Evolutionary conservation across 2,329 filamentous ascomycete genomes (phyloP), one percentile per base, ranked within the genome.

Genomic region (Aspergillus sp.): DNA sequence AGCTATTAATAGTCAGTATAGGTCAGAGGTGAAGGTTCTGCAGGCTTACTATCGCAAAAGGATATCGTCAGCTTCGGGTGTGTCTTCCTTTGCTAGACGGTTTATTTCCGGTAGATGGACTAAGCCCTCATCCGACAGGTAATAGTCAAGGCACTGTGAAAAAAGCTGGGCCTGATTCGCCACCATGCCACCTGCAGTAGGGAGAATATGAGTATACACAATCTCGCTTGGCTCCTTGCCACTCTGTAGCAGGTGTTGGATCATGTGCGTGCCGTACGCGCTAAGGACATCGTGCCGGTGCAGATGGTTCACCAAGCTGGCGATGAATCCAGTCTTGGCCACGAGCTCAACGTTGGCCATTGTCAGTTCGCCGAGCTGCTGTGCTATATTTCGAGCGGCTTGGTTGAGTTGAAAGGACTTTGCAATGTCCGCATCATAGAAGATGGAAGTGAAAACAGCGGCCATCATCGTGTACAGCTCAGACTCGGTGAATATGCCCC

Each of bases 151-250:
- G 27, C 71, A 76, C 49, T 81, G 78, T 0, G 68, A 73, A 52
- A 81, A 79, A 19, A 81, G 70, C 46, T 80, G 76, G 6, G 74
- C 76, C 53, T 81, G 78, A 44, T 78, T 80, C 3, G 73, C 67
- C 4, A 79, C 75, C 64, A 77, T 75, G 32, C 75, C 75, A 27
- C 74, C 76, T 1, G 76, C 76, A 1, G 78, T 80, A 29, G 77
- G 77, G 34, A 82, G 68, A 42, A 82, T 74, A 43, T 81, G 74
- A 33, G 73, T 74, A 72, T 74, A 79, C 28, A 79, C 76, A 27
- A 81, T 66, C 13, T 77, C 69, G 27, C 75, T 63, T 5, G 72
- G 59, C 1, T 70, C 65, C 44, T 72, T 65, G 6, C 71, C 68
- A 6, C 67, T 69, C 33, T 70, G 68, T 12, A 78, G 65, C 7